Conservation (phyloP, 164 flowering plant species). For the Vitis vinifera region ASM3070453v1 NC_081821.1:3775501-3776000, state of each 20-base stretch:
- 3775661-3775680: slow-evolving; percentile 99
- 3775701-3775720: slow-evolving; percentile 94
- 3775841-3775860: slow-evolving; percentile 94
- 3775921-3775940: slow-evolving; percentile 83
- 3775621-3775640: slow-evolving; percentile 91
- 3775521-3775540: slow-evolving; percentile 90
- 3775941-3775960: slow-evolving; percentile 91
- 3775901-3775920: slow-evolving; percentile 57
- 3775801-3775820: slow-evolving; percentile 87
- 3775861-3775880: slow-evolving; percentile 62
- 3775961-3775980: slow-evolving; percentile 91
- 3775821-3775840: slow-evolving; percentile 71
- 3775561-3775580: slow-evolving; percentile 94
- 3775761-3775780: slow-evolving; percentile 94
- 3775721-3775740: slow-evolving; percentile 98
- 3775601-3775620: slow-evolving; percentile 89
- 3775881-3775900: slow-evolving; percentile 69
- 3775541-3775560: slow-evolving; percentile 98
- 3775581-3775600: slow-evolving; percentile 86
- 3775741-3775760: slow-evolving; percentile 96
- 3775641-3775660: slow-evolving; percentile 93
- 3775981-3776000: slow-evolving; percentile 93
- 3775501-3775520: slow-evolving; percentile 91
- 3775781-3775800: slow-evolving; percentile 97
- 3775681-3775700: slow-evolving; percentile 91